phyloP scores from a whole-genome alignment of 1,284 basidiomycete species.

The Trichosporon ovoides region DNA sequence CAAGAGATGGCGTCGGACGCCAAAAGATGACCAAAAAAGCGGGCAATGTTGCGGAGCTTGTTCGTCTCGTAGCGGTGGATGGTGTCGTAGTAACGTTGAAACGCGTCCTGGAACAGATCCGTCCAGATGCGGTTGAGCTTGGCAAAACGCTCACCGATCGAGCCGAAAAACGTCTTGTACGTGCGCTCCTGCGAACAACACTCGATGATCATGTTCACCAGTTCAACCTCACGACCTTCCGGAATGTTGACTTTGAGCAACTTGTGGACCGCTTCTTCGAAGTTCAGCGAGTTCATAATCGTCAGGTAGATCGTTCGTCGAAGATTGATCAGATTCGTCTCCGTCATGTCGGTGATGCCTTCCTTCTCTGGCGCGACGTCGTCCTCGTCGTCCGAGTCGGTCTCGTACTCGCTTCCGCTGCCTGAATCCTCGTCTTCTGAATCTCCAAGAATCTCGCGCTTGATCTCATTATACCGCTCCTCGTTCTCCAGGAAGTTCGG shows the following conservation, averaged over 20 bases:
- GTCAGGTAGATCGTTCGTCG: conserved; percentile 92
- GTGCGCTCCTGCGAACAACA: conserved; percentile 99
- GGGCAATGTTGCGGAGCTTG: conserved; percentile 90
- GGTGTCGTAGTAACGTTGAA: conserved; percentile 86
- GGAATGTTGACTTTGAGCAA: conserved; percentile 85
- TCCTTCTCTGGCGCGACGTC: conserved; percentile 65
- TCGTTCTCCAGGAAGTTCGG: conserved; percentile 85
- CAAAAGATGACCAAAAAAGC: conserved; percentile 89
- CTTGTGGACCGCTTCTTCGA: conserved; percentile 98
- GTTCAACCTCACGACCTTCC: conserved; percentile 92
- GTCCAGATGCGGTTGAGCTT: conserved; percentile 94
- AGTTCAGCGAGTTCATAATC: conserved; percentile 97
- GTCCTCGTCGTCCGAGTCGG: conserved; percentile 59
- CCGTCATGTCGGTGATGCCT: conserved; percentile 90
- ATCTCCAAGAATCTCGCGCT: conserved; percentile 82
- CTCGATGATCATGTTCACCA: conserved; percentile 98
- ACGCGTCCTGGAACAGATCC: conserved; percentile 80
- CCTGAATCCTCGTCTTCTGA: conserved; percentile 55
- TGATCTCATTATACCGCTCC: conserved; percentile 87
- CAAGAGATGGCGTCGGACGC: conserved; percentile 84
- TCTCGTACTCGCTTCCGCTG: conserved; percentile 63
- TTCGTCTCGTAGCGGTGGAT: conserved; percentile 99
- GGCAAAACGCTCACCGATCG: conserved; percentile 92
- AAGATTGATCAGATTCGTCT: conserved; percentile 92
- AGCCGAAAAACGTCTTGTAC: conserved; percentile 91